Percentiles rank a stretch among this genome's conserved stretches.
Evolutionary conservation across 768 basidiomycete genomes (phyloP).

Genomic region (Lactarius deliciosus): DNA sequence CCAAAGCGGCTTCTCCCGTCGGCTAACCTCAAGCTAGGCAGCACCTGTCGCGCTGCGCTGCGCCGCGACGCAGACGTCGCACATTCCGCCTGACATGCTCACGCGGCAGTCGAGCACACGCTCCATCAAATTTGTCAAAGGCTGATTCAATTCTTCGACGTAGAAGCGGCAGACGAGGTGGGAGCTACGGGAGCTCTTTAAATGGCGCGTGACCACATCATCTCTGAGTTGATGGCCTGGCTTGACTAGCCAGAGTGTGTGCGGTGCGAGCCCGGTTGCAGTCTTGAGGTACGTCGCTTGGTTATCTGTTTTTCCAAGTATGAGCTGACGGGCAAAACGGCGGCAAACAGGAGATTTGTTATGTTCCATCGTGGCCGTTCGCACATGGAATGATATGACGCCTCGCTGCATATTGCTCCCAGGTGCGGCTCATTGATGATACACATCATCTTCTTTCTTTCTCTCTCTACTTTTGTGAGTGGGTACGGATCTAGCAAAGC

Average conservation of each 20-base stretch:
- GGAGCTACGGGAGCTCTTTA: not conserved
- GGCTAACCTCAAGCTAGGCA: conserved; percentile 20
- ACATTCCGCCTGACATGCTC: conserved; percentile 4
- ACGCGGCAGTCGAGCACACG: conserved; percentile 24
- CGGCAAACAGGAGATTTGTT: too few species aligned
- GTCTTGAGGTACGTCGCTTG: conserved; percentile 24
- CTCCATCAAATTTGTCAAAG: conserved; percentile 24
- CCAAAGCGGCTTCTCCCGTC: conserved; percentile 4
- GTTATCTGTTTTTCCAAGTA: too few species aligned
- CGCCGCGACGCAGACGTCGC: conserved; percentile 18
- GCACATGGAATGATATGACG: too few species aligned
- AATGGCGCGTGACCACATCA: conserved; percentile 15
- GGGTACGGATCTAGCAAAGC: too few species aligned
- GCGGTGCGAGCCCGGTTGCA: conserved; percentile 26
- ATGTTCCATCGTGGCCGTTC: too few species aligned
- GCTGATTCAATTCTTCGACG: conserved; percentile 27
- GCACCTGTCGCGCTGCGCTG: conserved; percentile 26
- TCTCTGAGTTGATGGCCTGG: conserved; percentile 28
- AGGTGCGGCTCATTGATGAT: too few species aligned
- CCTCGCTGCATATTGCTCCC: too few species aligned
- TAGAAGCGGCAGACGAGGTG: conserved; percentile 21
- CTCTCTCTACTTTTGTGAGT: too few species aligned
- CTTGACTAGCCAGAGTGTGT: conserved; percentile 31
- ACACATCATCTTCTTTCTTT: too few species aligned
- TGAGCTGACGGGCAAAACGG: too few species aligned